Conservation (phyloP, 2,329 filamentous ascomycete genomes). For the Amesomyces nigricolor region DNA sequence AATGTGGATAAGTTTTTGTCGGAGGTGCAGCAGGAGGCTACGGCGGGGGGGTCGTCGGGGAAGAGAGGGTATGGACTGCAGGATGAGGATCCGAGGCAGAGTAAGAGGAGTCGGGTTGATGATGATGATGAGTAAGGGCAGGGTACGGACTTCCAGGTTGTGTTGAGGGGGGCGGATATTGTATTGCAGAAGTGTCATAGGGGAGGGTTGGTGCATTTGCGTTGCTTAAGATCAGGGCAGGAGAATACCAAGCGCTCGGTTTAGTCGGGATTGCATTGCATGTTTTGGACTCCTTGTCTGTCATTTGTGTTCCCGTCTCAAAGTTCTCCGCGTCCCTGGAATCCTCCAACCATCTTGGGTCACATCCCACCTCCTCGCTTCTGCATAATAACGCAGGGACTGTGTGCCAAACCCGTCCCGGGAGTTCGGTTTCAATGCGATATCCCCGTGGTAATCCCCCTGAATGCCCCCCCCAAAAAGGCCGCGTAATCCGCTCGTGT, state of each 20-base stretch:
- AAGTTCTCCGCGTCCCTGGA: no score
- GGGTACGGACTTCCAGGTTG: neutral
- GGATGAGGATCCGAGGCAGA: constrained; percentile 52
- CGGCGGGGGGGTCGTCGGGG: constrained; percentile 39
- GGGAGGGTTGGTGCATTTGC: neutral
- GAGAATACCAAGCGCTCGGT: neutral
- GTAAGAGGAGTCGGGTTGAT: constrained; percentile 73
- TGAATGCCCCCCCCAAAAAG: no score
- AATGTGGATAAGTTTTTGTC: constrained; percentile 91
- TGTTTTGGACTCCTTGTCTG: neutral
- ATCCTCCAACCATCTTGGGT: no score
- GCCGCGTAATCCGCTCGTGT: no score
- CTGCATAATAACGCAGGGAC: no score
- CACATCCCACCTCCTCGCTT: no score
- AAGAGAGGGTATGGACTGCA: constrained; percentile 75
- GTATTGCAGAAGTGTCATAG: neutral
- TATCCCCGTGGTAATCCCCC: no score
- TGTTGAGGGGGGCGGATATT: neutral
- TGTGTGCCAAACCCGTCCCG: no score
- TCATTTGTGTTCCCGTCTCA: no score
- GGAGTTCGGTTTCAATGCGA: no score
- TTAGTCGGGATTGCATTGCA: neutral
- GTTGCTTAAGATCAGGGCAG: neutral
- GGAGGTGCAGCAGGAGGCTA: constrained; percentile 57
- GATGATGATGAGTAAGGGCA: constrained; percentile 52